Evolutionary conservation across 139 green algal species (phyloP).

Genomic region (Chlamydomonas eustigma): DNA sequence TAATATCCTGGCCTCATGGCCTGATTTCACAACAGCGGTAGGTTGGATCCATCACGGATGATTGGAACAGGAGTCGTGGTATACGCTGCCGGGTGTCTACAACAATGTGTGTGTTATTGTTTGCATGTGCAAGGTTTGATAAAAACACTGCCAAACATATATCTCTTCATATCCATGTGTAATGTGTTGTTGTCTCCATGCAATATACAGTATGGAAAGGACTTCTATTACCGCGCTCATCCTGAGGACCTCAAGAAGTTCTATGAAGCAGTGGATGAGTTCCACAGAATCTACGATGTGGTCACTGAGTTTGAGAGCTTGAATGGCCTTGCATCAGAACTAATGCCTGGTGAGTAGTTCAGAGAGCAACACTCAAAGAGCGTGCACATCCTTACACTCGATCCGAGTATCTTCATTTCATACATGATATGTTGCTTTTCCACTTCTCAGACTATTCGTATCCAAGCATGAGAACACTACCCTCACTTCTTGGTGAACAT

Average conservation of each 20-base stretch:
- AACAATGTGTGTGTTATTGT: too few relatives aligned
- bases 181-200: not conserved
- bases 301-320: slow-evolving; percentile 53
- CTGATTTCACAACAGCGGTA: slow-evolving; percentile 50
- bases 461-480: too few relatives aligned
- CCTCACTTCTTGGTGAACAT: too few relatives aligned
- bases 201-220: slow-evolving; percentile 44
- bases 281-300: slow-evolving; percentile 40
- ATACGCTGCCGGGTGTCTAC: too few relatives aligned
- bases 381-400: too few relatives aligned
- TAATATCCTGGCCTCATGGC: slow-evolving; percentile 52
- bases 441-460: too few relatives aligned
- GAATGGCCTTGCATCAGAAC: slow-evolving; percentile 35
- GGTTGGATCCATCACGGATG: too few relatives aligned
- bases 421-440: too few relatives aligned
- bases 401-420: too few relatives aligned
- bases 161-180: not conserved
- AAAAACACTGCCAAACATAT: not conserved
- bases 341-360: slow-evolving; percentile 49
- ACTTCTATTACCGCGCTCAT: slow-evolving; percentile 57
- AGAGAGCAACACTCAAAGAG: too few relatives aligned
- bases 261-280: slow-evolving; percentile 47
- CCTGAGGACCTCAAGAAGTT: slow-evolving; percentile 54
- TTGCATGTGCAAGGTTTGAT: not conserved
- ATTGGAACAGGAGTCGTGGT: too few relatives aligned